Evolutionary conservation across 2,329 filamentous ascomycete genomes (phyloP), one percentile per base, ranked within the genome.

Genomic region (Fusarium staphyleae): DNA sequence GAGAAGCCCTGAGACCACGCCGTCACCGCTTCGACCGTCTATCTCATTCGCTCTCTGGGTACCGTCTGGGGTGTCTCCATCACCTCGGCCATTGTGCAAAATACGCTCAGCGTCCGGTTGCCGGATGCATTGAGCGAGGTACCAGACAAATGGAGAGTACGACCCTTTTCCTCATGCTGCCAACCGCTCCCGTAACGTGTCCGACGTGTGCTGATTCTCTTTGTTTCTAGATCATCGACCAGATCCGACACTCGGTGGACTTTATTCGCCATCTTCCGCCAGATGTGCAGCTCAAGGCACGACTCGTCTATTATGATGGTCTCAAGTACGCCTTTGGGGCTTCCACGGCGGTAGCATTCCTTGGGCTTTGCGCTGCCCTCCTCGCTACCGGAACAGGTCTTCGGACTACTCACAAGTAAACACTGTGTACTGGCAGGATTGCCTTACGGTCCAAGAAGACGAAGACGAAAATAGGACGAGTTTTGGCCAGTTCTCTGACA

Each of bases 61-160:
- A 82, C 80, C 0, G 84, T 88, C 13, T 87, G 83, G 79, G 85
- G 85, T 9, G 85, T 88, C 2, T 84, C 85, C 1, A 74, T 84
- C 29, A 83, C 83, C 0, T 85, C 84, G 8, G 79, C 84, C 6
- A 84, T 88, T 36, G 76, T 86, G 28, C 85, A 88, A 70, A 87
- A 83, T 50, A 82, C 81, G 48, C 75, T 88, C 59, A 82, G 77
- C 62, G 72, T 77, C 61, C 75, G 78, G 55, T 75, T 88, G 19
- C 79, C 81, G 5, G 71, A 74, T 55, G 83, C 78, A 60, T 72
- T 87, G 69, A 76, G 73, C 65, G 79, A 77, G 67, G 73, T 86
- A 67, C 76, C 81, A 55, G 76, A 86, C 60, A 86, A 84, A 78
- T 78, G 77, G 72, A 78, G 75, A 76, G 83, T 86, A 81, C 60